Base-by-base conservation (phyloP, 495 filamentous ascomycete species). In the Platismatia glauca region DNA sequence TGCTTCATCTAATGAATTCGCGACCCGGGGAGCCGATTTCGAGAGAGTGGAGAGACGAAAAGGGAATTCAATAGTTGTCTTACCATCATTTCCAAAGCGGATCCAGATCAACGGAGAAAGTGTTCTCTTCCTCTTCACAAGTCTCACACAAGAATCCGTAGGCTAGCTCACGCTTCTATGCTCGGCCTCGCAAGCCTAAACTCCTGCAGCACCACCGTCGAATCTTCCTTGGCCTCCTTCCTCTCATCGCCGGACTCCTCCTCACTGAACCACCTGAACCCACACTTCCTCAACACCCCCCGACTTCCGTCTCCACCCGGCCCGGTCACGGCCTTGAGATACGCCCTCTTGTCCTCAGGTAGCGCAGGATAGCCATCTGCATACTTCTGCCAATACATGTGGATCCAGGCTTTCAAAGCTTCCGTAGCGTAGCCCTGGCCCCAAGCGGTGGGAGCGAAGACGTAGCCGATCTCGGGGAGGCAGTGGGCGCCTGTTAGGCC, bases 361-460 rank as follows among this genome's bases (percentile, higher is more conserved):
- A 58, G 34, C 11, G 39, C n/a, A 24, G 59, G 44, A 59, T 71
- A 62, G 43, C 70, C 71, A 24, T 70, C 39, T 3, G 67, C 65
- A 52, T 63, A 69, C 4, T 50, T 44, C 18, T 62, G 20, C 71
- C 73, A 75, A 58, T 72, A 76, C 18, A 69, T 31, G 15, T 65
- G 48, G 3, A 72, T 37, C 59, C 73, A 74, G 0, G 62, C 72
- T 44, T 59, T 56, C 60, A 77, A 53, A 6, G 74, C 73, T 41
- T 76, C 74, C 16, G 73, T 74, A 12, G 73, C 74, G 46, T 64
- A 71, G 3, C 75, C 75, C 18, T 72, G 67, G 0, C 74, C 74
- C 75, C 75, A 76, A 7, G 64, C 46, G 43, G 63, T 64, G 4
- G 72, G 70, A 52, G 69, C 65, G 18, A 74, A 60, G 20, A 70